Evolutionary conservation across 2,329 filamentous ascomycete genomes (phyloP), one percentile per base, ranked within the genome.

Genomic region (Emergomyces orientalis): DNA sequence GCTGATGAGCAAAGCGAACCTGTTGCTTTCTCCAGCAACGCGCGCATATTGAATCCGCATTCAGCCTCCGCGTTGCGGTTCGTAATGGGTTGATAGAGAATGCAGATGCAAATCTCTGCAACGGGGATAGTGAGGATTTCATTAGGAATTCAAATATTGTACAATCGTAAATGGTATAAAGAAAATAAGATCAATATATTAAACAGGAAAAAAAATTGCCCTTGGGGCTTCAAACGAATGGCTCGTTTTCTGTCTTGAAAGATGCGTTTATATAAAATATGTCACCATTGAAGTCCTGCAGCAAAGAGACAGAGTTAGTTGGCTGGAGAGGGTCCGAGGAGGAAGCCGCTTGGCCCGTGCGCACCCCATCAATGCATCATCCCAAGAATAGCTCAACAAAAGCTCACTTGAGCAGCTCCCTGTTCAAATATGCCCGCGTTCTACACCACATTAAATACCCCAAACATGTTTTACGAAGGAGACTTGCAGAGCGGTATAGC

Each of bases 401-500:
- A 32, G 37, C 37, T 32, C n/a, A n/a, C n/a, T n/a, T n/a, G n/a
- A n/a, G n/a, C 22, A 59, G 45, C 45, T 56, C 13, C 43, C 37
- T 32, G 27, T 30, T 22, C 22, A 32, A 32, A 39, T n/a, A 54
- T 32, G 11, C 32, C 25, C 17, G 32, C 32, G 47, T 59, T 37
- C 32, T 37, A 3, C 17, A 37, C 19, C n/a, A 54, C 27, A 54
- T n/a, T n/a, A 39, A 63, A 63, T 30, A 66, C 65, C 68, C 72
- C 56, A 39, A 14, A 5, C 51, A 92, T 96, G 87, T 97, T 96
- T 76, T 92, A 91, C 73, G 71, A 86, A 64, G 92, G 91, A 22
- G 86, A 85, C 65, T 77, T 97, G 25, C 89, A 95, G 70, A 87
- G 88, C 70, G 92, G 90, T 63, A 95, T 97, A 69, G 81, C 84